Evolutionary conservation across 106 monocot species (phyloP).

Genomic region (Alisma plantagoaquatica): DNA sequence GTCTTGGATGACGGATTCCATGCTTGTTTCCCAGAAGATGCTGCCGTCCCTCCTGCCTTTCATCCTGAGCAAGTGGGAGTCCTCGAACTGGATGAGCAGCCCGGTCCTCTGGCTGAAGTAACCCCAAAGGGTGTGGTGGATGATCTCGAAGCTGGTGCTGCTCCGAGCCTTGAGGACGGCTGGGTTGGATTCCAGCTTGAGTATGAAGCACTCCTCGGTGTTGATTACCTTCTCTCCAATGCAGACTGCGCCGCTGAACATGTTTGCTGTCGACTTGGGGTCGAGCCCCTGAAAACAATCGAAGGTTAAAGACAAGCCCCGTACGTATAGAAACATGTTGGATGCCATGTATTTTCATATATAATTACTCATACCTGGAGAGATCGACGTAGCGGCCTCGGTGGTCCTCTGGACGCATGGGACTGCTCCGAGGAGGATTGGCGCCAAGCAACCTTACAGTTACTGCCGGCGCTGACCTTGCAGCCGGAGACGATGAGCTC

Average conservation of each 20-base stretch:
- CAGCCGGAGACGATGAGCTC: slow-evolving; percentile 62
- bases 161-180: slow-evolving; percentile 34
- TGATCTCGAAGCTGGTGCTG: slow-evolving; percentile 41
- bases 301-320: too few species aligned
- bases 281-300: slow-evolving; percentile 45
- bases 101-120: slow-evolving; percentile 93
- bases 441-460: slow-evolving; percentile 55
- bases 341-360: too few species aligned
- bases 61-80: slow-evolving; percentile 81
- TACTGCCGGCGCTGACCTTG: slow-evolving; percentile 64
- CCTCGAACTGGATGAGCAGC: slow-evolving; percentile 71
- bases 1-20: slow-evolving; percentile 50
- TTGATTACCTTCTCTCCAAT: slow-evolving; percentile 82
- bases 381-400: slow-evolving; percentile 44
- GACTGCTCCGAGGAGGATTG: slow-evolving; percentile 50
- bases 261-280: slow-evolving; percentile 62
- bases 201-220: slow-evolving; percentile 80
- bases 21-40: slow-evolving; percentile 83
- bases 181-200: slow-evolving; percentile 69
- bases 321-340: too few species aligned
- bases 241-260: slow-evolving; percentile 75
- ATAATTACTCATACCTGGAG: slow-evolving; percentile 34
- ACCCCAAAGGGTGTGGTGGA: slow-evolving; percentile 92
- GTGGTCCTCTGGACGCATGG: slow-evolving; percentile 44
- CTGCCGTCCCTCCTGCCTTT: slow-evolving; percentile 27